Percentiles rank a stretch among this genome's conserved stretches.
Evolutionary conservation across 73 alveolate genomes (phyloP).

Genomic region (Breviolum minutum): DNA sequence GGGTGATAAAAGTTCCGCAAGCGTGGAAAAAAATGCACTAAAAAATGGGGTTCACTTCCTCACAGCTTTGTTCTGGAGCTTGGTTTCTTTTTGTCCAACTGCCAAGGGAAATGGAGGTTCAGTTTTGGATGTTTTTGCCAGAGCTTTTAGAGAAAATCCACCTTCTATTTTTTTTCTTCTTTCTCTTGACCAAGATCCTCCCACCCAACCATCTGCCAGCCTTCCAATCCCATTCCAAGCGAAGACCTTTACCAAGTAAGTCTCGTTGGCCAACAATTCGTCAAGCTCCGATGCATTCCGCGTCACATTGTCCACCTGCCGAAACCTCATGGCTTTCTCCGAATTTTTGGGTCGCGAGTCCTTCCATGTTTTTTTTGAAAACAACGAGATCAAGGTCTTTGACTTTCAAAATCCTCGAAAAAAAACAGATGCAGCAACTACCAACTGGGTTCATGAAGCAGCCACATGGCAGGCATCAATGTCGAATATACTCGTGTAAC

Average conservation of each 20-base stretch:
- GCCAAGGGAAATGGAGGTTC: neutral
- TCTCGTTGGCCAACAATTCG: conserved; percentile 8
- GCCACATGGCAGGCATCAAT: too few species aligned
- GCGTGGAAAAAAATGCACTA: too few species aligned
- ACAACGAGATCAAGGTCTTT: too few species aligned
- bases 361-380: too few species aligned
- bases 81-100: neutral
- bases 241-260: neutral
- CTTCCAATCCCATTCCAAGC: conserved; percentile 22
- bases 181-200: too few species aligned
- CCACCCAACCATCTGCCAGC: neutral
- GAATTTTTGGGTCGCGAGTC: too few species aligned
- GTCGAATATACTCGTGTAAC: too few species aligned
- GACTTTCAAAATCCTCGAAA: too few species aligned
- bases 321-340: neutral
- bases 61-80: neutral
- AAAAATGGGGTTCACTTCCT: neutral
- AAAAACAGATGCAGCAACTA: too few species aligned
- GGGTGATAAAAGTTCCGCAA: too few species aligned
- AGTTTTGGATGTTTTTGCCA: neutral
- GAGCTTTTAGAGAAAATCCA: neutral
- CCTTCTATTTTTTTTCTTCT: too few species aligned
- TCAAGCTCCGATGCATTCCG: neutral
- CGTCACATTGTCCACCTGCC: conserved; percentile 8
- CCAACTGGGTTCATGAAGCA: too few species aligned